A percentile compares a stretch with the other conserved stretches of the same genome.
These are phyloP conservation scores for Pholiota molesta DNA, from an alignment of 768 basidiomycete genomes.

Conservation along the genomic window DNA sequence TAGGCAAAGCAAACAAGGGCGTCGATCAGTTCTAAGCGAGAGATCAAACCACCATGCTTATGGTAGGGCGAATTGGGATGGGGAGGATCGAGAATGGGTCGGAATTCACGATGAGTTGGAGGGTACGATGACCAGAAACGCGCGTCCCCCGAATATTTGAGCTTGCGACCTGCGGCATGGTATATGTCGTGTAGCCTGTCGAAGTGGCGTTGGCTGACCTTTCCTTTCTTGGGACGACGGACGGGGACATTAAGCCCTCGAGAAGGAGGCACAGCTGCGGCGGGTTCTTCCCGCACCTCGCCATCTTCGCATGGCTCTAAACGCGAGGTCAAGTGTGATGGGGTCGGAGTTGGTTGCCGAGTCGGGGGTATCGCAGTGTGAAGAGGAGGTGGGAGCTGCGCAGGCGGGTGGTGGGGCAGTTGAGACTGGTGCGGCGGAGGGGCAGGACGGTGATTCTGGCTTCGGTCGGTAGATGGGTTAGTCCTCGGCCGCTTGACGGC, in stretches of 20 bases:
- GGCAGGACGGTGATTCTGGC: slow-evolving; percentile 28
- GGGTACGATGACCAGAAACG: slow-evolving; percentile 78
- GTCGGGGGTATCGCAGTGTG: slow-evolving; percentile 27
- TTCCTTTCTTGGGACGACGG: slow-evolving; percentile 68
- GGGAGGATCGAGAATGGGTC: slow-evolving; percentile 65
- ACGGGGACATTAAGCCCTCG: slow-evolving; percentile 48
- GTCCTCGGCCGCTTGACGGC: slow-evolving; percentile 50
- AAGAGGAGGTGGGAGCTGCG: slow-evolving; percentile 28
- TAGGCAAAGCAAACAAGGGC: slow-evolving; percentile 85
- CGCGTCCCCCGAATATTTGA: slow-evolving; percentile 85
- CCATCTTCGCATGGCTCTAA: slow-evolving; percentile 57
- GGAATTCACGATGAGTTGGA: slow-evolving; percentile 63
- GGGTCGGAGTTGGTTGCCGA: slow-evolving; percentile 28
- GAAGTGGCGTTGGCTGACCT: slow-evolving; percentile 47
- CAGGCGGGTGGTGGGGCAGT: slow-evolving; percentile 20
- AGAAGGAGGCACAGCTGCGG: slow-evolving; percentile 25
- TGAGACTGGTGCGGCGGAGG: slow-evolving; percentile 28
- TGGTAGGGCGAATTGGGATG: slow-evolving; percentile 70
- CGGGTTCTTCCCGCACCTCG: slow-evolving; percentile 52
- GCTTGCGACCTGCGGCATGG: slow-evolving; percentile 66
- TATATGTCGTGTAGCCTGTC: slow-evolving; percentile 72
- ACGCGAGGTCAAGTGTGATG: slow-evolving; percentile 30
- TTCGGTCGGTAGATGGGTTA: slow-evolving; percentile 31
- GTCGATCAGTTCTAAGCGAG: slow-evolving; percentile 79
- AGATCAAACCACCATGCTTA: slow-evolving; percentile 74